Conservation (phyloP, 192 early-diverging fungal species). For the Backusella tuberculispora region DNA sequence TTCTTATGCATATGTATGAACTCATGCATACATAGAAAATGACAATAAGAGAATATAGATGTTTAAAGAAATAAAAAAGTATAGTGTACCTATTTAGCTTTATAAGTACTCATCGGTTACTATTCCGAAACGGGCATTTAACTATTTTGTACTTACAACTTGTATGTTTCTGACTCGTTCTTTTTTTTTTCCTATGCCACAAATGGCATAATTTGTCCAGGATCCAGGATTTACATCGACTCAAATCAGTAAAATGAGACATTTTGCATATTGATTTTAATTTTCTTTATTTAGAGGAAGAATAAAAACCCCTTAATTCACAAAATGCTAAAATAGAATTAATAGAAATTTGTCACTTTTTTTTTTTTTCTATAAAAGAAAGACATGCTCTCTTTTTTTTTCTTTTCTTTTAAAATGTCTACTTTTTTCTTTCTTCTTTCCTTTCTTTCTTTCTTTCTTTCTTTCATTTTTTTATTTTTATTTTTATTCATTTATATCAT, state of each 20-base stretch:
- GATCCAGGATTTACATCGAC: neutral
- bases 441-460: neutral
- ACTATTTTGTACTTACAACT: neutral
- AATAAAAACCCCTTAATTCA: conserved; percentile 6
- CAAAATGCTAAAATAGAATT: neutral
- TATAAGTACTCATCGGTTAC: neutral
- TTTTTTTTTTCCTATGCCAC: neutral
- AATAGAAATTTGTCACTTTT: neutral
- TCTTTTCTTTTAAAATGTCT: neutral
- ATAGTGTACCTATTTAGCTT: too few species aligned
- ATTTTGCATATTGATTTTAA: conserved; percentile 1
- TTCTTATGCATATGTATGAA: too few species aligned
- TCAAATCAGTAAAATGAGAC: neutral
- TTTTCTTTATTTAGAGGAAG: neutral
- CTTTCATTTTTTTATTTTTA: neutral
- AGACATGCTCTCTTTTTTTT: neutral
- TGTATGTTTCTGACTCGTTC: neutral
- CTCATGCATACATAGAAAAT: too few species aligned
- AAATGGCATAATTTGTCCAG: neutral
- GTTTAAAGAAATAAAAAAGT: too few species aligned
- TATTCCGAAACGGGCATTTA: neutral
- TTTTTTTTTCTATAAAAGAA: neutral
- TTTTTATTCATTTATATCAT: neutral
- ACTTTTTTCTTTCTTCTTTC: neutral
- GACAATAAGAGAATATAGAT: too few species aligned